Conservation (phyloP, 331 rosid species). For the Quercus lobata region DNA sequence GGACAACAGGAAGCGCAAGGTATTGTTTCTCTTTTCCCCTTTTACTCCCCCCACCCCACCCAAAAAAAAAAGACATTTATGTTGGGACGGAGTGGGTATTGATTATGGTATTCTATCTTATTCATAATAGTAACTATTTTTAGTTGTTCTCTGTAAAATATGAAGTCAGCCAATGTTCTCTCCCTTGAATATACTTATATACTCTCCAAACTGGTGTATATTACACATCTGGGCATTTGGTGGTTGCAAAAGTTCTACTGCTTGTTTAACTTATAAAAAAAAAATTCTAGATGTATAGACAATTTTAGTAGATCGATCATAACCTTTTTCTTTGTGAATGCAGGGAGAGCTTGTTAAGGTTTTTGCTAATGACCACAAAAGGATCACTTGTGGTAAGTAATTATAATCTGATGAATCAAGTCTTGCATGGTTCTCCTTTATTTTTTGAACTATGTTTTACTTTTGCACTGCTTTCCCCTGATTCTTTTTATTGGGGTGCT, state of each 20-base stretch:
- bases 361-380: slow-evolving; percentile 70
- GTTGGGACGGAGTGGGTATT: too few species aligned
- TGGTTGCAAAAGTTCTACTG: too few species aligned
- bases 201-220: background rate
- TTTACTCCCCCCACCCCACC: too few species aligned
- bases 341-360: slow-evolving; percentile 95
- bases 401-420: background rate
- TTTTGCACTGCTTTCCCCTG: background rate
- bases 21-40: slow-evolving; percentile 15
- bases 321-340: slow-evolving; percentile 22
- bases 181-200: background rate
- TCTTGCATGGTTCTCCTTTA: background rate
- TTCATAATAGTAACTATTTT: too few species aligned
- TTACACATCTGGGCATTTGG: too few species aligned
- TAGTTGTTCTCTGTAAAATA: too few species aligned
- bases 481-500: background rate
- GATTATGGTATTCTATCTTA: too few species aligned
- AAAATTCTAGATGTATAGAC: too few species aligned
- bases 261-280: too few species aligned
- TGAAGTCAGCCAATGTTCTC: background rate
- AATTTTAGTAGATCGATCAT: too few species aligned
- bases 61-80: too few species aligned
- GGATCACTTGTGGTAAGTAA: slow-evolving; percentile 80
- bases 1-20: slow-evolving; percentile 95
- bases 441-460: background rate